These are phyloP conservation scores for Parachlorella kessleri DNA, from an alignment of 139 green algal species.

Conservation along the genomic window DNA sequence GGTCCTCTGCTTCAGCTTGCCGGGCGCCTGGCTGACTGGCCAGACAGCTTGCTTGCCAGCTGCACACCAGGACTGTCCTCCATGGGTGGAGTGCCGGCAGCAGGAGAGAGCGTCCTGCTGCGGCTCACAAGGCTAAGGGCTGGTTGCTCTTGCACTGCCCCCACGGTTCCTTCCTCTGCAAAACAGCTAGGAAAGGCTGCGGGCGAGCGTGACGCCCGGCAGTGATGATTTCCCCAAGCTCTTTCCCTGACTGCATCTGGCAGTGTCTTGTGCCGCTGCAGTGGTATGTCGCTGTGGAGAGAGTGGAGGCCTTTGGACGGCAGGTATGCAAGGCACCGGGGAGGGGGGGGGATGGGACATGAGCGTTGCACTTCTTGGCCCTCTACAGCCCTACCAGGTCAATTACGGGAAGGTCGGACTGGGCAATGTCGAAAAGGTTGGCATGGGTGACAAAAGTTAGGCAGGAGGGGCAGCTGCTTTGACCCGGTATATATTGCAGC, in stretches of 20 bases:
- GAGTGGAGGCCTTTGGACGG: slow-evolving; percentile 11
- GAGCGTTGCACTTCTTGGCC: not conserved
- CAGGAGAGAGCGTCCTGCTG: too few species aligned
- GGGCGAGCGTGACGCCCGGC: too few species aligned
- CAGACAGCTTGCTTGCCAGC: not conserved
- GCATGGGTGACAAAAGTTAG: not conserved
- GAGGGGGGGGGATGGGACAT: not conserved
- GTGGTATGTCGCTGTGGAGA: slow-evolving; percentile 15
- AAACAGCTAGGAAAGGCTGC: not conserved
- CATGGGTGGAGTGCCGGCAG: too few species aligned
- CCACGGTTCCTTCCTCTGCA: too few species aligned
- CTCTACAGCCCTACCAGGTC: too few species aligned
- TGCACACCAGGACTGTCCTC: too few species aligned
- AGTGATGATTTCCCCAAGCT: not conserved
- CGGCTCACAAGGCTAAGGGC: too few species aligned
- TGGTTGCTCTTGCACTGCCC: too few species aligned
- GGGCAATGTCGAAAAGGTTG: not conserved
- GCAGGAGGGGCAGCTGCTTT: not conserved
- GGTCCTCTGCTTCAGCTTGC: not conserved
- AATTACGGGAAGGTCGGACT: not conserved
- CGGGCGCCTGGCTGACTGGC: not conserved
- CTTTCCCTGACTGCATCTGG: too few species aligned
- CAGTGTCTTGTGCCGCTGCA: too few species aligned
- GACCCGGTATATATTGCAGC: not conserved
- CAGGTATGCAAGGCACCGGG: not conserved